A percentile compares a stretch with the other conserved stretches of the same genome.
phyloP scores from a whole-genome alignment of 1,284 basidiomycete species.

The Xerocomus cyaneibrunnescens region DNA sequence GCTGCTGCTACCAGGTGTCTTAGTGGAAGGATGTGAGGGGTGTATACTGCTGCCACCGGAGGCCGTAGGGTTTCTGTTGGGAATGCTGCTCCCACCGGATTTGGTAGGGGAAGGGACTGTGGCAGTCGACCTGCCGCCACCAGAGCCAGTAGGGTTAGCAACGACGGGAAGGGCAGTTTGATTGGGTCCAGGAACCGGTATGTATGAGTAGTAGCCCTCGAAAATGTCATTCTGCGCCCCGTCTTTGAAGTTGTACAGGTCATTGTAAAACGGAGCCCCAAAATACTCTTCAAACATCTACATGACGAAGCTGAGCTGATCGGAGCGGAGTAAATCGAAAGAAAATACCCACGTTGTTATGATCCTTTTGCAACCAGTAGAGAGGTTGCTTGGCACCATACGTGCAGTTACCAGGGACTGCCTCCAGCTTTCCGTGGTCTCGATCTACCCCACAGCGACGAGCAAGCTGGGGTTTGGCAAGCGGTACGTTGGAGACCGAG shows the following conservation, averaged over 20 bases:
- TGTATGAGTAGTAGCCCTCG: slow-evolving; percentile 20
- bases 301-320: background rate
- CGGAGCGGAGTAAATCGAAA: background rate
- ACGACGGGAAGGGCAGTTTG: slow-evolving; percentile 25
- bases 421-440: slow-evolving; percentile 38
- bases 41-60: too few species aligned
- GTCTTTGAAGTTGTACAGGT: slow-evolving; percentile 45
- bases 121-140: background rate
- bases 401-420: slow-evolving; percentile 62
- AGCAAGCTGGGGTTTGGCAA: slow-evolving; percentile 53
- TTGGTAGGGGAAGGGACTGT: background rate
- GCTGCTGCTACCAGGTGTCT: too few species aligned
- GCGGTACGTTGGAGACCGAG: slow-evolving; percentile 48
- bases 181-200: slow-evolving; percentile 26
- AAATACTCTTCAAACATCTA: slow-evolving; percentile 46
- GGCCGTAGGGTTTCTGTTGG: too few species aligned
- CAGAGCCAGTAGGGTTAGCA: background rate
- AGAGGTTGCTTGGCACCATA: slow-evolving; percentile 63
- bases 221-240: slow-evolving; percentile 54
- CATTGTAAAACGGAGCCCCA: slow-evolving; percentile 45
- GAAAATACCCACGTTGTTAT: slow-evolving; percentile 49
- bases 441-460: slow-evolving; percentile 61
- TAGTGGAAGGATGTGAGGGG: too few species aligned
- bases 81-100: too few species aligned
- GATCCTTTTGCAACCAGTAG: slow-evolving; percentile 63